Evolutionary conservation across 2,329 filamentous ascomycete genomes (phyloP).

Genomic region (Aspergillus puulaauensis): DNA sequence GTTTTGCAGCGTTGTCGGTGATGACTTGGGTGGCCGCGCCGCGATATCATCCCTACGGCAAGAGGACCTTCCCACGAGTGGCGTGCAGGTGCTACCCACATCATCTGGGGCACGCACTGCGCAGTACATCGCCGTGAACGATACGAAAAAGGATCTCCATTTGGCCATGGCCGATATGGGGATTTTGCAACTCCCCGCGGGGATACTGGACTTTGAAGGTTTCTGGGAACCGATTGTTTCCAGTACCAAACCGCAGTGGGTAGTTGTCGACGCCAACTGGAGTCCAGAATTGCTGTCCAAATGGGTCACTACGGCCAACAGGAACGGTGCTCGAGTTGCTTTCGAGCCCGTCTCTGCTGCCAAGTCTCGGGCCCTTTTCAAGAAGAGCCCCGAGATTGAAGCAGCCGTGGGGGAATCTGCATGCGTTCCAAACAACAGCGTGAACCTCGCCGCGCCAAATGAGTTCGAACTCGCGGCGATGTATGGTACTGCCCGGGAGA

Average conservation of each 20-base stretch:
- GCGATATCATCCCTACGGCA: conserved; percentile 65
- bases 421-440: conserved; percentile 60
- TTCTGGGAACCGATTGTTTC: conserved; percentile 65
- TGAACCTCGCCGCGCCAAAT: conserved; percentile 81
- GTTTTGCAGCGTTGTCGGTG: conserved; percentile 77
- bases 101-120: conserved; percentile 67
- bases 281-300: conserved; percentile 61
- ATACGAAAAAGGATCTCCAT: conserved; percentile 77
- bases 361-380: conserved; percentile 72
- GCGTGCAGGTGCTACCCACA: conserved; percentile 59
- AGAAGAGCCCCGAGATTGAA: conserved; percentile 17
- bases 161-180: conserved; percentile 95
- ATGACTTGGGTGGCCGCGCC: conserved; percentile 74
- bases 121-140: conserved; percentile 90
- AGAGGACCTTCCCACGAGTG: conserved; percentile 61
- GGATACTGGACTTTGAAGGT: conserved; percentile 40
- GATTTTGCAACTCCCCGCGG: conserved; percentile 61
- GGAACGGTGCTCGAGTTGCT: conserved; percentile 60
- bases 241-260: conserved; percentile 65
- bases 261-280: conserved; percentile 90
- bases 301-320: conserved; percentile 65
- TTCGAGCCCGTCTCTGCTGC: conserved; percentile 87
- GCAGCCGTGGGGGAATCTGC: conserved; percentile 32
- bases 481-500: conserved; percentile 66
- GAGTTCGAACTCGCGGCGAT: conserved; percentile 77